Conservation (phyloP, 345 rosid genomes). For the Noccaea caerulescens region DNA sequence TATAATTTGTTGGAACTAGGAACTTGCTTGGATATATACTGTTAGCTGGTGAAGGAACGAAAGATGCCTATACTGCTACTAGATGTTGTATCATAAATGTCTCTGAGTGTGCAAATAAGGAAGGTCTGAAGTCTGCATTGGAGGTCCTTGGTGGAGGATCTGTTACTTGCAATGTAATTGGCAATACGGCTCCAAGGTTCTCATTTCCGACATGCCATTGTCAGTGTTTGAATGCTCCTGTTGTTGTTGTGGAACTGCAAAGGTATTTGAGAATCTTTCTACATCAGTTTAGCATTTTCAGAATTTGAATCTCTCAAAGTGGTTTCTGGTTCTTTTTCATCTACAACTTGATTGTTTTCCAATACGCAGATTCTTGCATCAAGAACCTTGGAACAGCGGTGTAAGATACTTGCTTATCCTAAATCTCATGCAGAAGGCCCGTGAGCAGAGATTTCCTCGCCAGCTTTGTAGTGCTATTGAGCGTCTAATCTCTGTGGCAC, state of each 20-base stretch:
- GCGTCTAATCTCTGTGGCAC: constrained; percentile 59
- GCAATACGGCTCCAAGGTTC: constrained; percentile 68
- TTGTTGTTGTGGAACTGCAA: constrained; percentile 65
- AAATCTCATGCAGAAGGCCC: constrained; percentile 82
- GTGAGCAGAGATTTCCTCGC: constrained; percentile 81
- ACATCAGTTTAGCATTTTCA: constrained; percentile 12
- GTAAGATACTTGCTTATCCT: constrained; percentile 72
- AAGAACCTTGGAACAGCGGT: constrained; percentile 80
- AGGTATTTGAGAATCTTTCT: constrained; percentile 52
- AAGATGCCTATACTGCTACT: constrained; percentile 57
- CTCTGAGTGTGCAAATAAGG: constrained; percentile 49
- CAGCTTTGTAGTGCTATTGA: constrained; percentile 58
- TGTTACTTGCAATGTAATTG: constrained; percentile 80
- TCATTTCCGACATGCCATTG: constrained; percentile 80
- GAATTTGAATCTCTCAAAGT: background rate
- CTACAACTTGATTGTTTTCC: constrained; percentile 31
- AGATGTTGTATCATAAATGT: constrained; percentile 62
- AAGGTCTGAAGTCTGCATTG: constrained; percentile 62
- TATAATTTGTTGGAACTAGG: constrained; percentile 51
- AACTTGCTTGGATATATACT: constrained; percentile 83
- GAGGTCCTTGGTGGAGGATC: constrained; percentile 87
- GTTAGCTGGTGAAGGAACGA: constrained; percentile 66
- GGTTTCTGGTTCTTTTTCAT: constrained; percentile 26
- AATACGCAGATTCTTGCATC: constrained; percentile 66
- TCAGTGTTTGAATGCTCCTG: constrained; percentile 61